Evolutionary conservation across 2,329 filamentous ascomycete genomes (phyloP).

Genomic region (Mollisia scopiformis): DNA sequence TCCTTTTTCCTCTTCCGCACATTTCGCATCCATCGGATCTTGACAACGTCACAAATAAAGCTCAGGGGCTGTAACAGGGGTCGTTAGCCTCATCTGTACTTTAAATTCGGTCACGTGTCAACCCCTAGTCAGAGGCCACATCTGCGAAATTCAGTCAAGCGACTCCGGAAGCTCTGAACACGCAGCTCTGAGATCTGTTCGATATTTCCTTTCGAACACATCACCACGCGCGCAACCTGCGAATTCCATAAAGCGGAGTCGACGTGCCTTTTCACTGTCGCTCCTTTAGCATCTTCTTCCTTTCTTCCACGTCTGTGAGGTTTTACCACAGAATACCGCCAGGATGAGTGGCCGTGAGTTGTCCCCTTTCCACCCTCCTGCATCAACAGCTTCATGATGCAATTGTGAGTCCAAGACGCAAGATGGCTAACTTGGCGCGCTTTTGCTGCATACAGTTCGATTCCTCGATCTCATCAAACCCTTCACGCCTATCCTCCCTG

Average conservation of each 20-base stretch:
- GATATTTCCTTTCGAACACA: slow-evolving; percentile 33
- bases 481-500: slow-evolving; percentile 98
- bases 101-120: not conserved
- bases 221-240: slow-evolving; percentile 33
- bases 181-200: slow-evolving; percentile 32
- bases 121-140: not conserved
- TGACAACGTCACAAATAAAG: slow-evolving; percentile 1
- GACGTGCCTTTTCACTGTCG: slow-evolving; percentile 30
- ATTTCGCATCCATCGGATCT: not conserved
- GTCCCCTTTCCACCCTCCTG: slow-evolving; percentile 18
- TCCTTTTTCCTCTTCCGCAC: not conserved
- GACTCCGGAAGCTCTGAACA: slow-evolving; percentile 6
- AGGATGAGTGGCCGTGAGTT: slow-evolving; percentile 47
- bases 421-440: slow-evolving; percentile 31
- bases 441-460: slow-evolving; percentile 65
- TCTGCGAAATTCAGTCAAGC: not conserved
- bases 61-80: not conserved
- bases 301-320: slow-evolving; percentile 41
- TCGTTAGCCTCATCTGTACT: not conserved
- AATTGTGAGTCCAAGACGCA: slow-evolving; percentile 18
- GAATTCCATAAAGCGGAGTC: slow-evolving; percentile 30
- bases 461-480: slow-evolving; percentile 99
- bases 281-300: slow-evolving; percentile 34
- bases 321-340: slow-evolving; percentile 38
- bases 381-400: slow-evolving; percentile 18